These are phyloP conservation scores for Geranomyces michiganensis DNA, from an alignment of 192 early-diverging fungal species.

Conservation along the genomic window DNA sequence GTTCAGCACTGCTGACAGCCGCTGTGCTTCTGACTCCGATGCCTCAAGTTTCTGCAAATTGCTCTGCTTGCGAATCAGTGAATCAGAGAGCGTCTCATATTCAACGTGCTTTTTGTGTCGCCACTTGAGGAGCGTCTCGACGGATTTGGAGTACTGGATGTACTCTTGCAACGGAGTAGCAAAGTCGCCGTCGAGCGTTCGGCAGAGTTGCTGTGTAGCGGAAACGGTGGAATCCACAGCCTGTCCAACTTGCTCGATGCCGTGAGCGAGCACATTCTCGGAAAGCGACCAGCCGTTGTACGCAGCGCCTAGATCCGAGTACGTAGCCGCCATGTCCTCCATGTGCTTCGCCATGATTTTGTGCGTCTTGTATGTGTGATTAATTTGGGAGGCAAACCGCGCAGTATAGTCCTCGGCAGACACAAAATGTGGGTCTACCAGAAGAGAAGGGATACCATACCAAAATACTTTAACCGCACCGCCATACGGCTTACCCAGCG, in stretches of 20 bases:
- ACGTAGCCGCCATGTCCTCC: slow-evolving; percentile 72
- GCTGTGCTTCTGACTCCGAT: slow-evolving; percentile 66
- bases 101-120: slow-evolving; percentile 81
- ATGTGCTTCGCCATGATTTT: slow-evolving; percentile 67
- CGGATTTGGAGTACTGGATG: slow-evolving; percentile 80
- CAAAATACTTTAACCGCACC: neutral
- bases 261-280: slow-evolving; percentile 74
- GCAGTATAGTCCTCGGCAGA: slow-evolving; percentile 91
- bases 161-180: slow-evolving; percentile 88
- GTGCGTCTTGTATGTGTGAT: slow-evolving; percentile 74
- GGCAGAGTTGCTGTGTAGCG: slow-evolving; percentile 69
- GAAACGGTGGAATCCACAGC: slow-evolving; percentile 85
- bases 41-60: slow-evolving; percentile 44
- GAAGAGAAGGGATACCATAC: neutral
- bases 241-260: slow-evolving; percentile 91
- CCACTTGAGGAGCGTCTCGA: slow-evolving; percentile 85
- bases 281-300: slow-evolving; percentile 96
- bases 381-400: slow-evolving; percentile 81
- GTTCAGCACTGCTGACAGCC: slow-evolving; percentile 71
- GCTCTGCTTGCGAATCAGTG: slow-evolving; percentile 40
- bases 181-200: slow-evolving; percentile 75
- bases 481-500: no score
- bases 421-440: slow-evolving; percentile 78
- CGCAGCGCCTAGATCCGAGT: slow-evolving; percentile 85
- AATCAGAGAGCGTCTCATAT: slow-evolving; percentile 50